phyloP scores from a whole-genome alignment of 1,139 yeast species.

The Ogataea hybrid region DNA sequence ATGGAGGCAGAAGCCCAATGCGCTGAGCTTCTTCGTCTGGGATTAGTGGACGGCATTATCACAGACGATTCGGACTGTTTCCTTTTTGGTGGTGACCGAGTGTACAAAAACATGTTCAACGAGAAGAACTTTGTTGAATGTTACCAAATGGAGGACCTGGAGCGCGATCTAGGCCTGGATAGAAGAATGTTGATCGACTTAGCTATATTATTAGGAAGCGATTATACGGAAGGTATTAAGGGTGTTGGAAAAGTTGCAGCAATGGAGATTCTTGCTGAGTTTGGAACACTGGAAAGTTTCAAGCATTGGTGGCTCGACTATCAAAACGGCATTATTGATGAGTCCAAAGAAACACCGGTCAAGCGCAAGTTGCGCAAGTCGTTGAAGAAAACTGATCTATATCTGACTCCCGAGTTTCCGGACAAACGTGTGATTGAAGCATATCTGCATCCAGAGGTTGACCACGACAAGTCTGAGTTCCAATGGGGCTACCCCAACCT shows the following conservation, averaged over 20 bases:
- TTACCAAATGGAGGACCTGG: constrained; percentile 62
- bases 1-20: constrained; percentile 99
- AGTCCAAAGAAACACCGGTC: constrained; percentile 37
- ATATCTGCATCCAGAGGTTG: constrained; percentile 78
- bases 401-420: constrained; percentile 67
- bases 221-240: constrained; percentile 87
- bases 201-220: constrained; percentile 86
- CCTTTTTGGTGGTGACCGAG: constrained; percentile 81
- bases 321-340: constrained; percentile 36
- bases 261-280: constrained; percentile 90
- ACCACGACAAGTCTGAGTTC: constrained; percentile 70
- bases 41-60: constrained; percentile 88
- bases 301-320: constrained; percentile 55
- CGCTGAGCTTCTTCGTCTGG: constrained; percentile 65
- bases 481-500: constrained; percentile 90
- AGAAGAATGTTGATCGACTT: constrained; percentile 67
- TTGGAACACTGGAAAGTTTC: constrained; percentile 46
- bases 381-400: constrained; percentile 57
- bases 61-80: constrained; percentile 98
- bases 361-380: constrained; percentile 52
- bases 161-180: constrained; percentile 60
- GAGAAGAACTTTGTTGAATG: constrained; percentile 92
- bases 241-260: constrained; percentile 95
- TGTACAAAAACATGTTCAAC: constrained; percentile 92
- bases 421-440: constrained; percentile 69